These are phyloP conservation scores for Trichoderma sp. DNA, from an alignment of 2,329 filamentous ascomycete genomes.

Conservation along the genomic window DNA sequence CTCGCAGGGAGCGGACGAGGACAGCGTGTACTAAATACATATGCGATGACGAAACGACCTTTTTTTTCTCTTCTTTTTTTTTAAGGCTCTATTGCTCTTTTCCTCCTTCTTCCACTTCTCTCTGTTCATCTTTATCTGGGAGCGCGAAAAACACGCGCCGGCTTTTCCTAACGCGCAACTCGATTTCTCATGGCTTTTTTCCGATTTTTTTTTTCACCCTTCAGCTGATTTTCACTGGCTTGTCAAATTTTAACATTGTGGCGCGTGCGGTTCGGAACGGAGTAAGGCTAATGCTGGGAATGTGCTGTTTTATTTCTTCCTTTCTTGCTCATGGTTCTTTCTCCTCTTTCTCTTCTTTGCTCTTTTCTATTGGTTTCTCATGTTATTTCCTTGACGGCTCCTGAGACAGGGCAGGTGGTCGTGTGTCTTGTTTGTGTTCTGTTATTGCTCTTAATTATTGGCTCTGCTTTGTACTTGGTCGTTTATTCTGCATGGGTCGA, in stretches of 20 bases:
- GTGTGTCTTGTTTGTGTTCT: conserved; percentile 26
- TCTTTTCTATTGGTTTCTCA: conserved; percentile 28
- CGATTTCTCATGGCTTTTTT: conserved; percentile 11
- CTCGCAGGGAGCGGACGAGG: conserved; percentile 67
- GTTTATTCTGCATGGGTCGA: conserved; percentile 24
- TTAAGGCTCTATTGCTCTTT: too few species aligned
- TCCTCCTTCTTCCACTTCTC: too few species aligned
- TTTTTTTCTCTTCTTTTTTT: conserved; percentile 30
- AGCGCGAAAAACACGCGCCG: conserved; percentile 15
- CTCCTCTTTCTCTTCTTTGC: background rate
- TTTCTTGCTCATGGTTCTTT: conserved; percentile 21
- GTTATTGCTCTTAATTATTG: conserved; percentile 20
- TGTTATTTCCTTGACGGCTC: conserved; percentile 33
- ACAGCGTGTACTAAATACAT: conserved; percentile 64
- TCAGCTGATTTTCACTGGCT: conserved; percentile 25
- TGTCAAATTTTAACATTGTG: conserved; percentile 28
- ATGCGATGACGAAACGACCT: conserved; percentile 49
- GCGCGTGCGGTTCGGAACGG: conserved; percentile 25
- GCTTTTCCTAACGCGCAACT: conserved; percentile 31
- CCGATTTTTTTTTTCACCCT: background rate
- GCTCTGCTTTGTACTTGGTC: conserved; percentile 9
- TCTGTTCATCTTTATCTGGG: conserved; percentile 24
- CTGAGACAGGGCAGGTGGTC: conserved; percentile 38
- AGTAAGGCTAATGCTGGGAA: conserved; percentile 28
- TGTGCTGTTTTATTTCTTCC: conserved; percentile 23